Evolutionary conservation across 108 stramenopile genomes (phyloP), one percentile per base, ranked within the genome.

Genomic region (Mayamaea pseudoterrestris): DNA sequence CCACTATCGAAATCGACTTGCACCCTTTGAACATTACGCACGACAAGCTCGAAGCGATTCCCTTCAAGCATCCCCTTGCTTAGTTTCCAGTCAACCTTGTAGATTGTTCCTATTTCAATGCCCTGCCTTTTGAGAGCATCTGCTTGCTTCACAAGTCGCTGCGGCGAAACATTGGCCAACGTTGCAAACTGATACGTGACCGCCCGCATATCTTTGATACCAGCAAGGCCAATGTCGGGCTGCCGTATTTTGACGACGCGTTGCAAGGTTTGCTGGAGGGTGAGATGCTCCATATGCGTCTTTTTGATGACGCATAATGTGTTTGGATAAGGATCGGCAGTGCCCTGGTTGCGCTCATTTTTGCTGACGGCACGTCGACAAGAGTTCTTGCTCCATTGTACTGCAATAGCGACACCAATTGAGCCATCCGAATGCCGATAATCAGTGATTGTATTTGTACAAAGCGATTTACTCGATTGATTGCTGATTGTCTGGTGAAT

Each of bases 171-270:
- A 47, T 71, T 60, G 0, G 81, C 63, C 24, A 90, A 34, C 1
- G 89, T 83, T 35, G 78, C 72, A 58, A 83, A 90, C 30, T 90
- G 89, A 43, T 75, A 83, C 0, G 89, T 90, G 9, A 90, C 47
- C n/a, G 83, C 89, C 37, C 66, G 67, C 79, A 81, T 75, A 50
- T 90, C 89, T 53, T 85, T 85, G 36, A 80, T 86, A 0, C 89
- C 89, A 2, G 81, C 89, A 13, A 80, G 46, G 7, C 83, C 81
- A 48, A 90, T 70, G 45, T 85, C 89, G 13, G 60, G 28, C 32
- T 61, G 76, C 1, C 79, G 68, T 40, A 83, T 86, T 41, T 47
- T 44, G n/a, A 90, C 29, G 22, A 53, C 65, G 8, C 50, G 55
- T 2, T 60, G 37, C 7, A 90, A 18, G 8, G 35, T 52, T 22